A percentile compares a stretch with the other conserved stretches of the same genome.
Conservation (phyloP, 495 filamentous ascomycete species). For the Neurospora sp. region DNA sequence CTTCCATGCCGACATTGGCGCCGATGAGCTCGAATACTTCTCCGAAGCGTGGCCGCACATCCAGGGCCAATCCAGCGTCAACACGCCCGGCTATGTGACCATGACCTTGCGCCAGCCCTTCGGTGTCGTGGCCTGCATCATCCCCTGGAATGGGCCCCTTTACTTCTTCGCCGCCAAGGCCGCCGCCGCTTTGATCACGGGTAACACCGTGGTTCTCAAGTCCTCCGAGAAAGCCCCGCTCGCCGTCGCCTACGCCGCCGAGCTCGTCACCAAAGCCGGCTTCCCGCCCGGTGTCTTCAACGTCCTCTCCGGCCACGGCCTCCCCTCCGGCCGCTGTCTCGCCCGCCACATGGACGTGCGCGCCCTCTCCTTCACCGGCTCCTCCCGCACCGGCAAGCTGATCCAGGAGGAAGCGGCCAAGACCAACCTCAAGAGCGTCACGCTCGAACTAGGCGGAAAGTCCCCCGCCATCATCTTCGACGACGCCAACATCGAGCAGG, state of each 20-base stretch:
- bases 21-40: constrained; percentile 23
- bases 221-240: constrained; percentile 86
- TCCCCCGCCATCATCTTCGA: constrained; percentile 60
- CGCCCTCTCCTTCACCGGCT: constrained; percentile 50
- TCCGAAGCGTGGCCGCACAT: constrained; percentile 23
- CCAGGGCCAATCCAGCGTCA: constrained; percentile 74
- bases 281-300: constrained; percentile 50
- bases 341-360: constrained; percentile 41
- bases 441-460: constrained; percentile 77
- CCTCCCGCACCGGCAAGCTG: constrained; percentile 33
- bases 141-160: constrained; percentile 83
- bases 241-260: constrained; percentile 47
- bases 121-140: constrained; percentile 85
- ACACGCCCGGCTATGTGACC: constrained; percentile 66
- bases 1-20: constrained; percentile 1
- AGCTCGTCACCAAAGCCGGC: constrained; percentile 43
- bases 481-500: constrained; percentile 60
- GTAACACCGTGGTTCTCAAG: constrained; percentile 82
- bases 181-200: constrained; percentile 74
- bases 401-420: constrained; percentile 33
- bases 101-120: constrained; percentile 84
- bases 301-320: constrained; percentile 45
- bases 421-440: constrained; percentile 60
- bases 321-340: constrained; percentile 40
- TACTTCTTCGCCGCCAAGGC: constrained; percentile 84